Base-by-base conservation (phyloP, 805 yeast species). In the Cyberlindnera subsufficiens region DNA sequence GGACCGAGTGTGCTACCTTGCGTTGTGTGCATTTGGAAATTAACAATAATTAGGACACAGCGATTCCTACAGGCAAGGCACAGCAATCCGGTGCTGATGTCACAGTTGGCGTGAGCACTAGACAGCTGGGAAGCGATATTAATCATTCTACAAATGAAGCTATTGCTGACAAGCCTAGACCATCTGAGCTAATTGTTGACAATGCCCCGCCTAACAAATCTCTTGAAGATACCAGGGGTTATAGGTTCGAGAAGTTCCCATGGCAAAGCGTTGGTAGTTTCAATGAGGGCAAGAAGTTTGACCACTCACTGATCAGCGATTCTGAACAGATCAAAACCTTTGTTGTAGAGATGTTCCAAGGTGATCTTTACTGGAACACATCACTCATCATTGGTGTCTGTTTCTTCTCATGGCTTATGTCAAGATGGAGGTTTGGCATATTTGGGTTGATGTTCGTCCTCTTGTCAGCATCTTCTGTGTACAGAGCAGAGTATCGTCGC, bases 331-430 rank as follows among this genome's bases (percentile, higher is more conserved):
- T 83, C 34, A 79, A 78, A 55, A 67, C 74, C 15, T 86, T 81
- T 50, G 77, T 86, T 32, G 57, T 72, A 39, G 93, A 86, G 60
- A 82, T 75, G 42, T 82, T 82, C 54, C 79, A 73, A 51, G 77
- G 82, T 13, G 95, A 86, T 60, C 72, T 81, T 69, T 84, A 80
- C 61, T 78, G 79, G 75, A 85, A 85, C 66, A 71, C 80, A 25
- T 72, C 79, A 0, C 53, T 81, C 25, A 69, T 82, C 46, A 56
- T 82, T 22, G 88, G 89, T 9, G 79, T 86, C 10, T 84, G 89
- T 61, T 72, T 82, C 60, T 80, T 80, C 56, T 69, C 88, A 1
- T 86, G 90, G 87, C 48, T 71, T 4, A 62, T 79, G 38, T 88
- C 89, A 3, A 70, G 77, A 52, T 46, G 69, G 29, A 81, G 88